Conservation (phyloP, 176 grass and related monocot species). For the Bothriochloa decipiens region DNA sequence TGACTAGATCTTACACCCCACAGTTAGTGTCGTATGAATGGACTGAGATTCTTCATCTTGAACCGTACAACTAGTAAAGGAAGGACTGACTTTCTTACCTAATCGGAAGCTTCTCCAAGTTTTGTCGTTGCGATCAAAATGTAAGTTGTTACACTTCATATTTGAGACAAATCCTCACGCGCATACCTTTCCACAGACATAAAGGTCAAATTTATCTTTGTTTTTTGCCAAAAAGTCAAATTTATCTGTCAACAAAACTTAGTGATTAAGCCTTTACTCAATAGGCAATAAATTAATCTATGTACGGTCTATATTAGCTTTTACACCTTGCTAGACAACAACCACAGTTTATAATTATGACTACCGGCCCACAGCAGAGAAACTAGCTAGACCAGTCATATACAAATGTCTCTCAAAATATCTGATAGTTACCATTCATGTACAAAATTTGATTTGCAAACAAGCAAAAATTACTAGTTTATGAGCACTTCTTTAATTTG, state of each 20-base stretch:
- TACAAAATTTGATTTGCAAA: background rate
- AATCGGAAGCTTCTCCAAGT: constrained; percentile 27
- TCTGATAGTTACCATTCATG: background rate
- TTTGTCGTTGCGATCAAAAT: background rate
- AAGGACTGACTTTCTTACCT: constrained; percentile 5
- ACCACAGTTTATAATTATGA: background rate
- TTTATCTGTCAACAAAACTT: background rate
- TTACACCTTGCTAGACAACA: background rate
- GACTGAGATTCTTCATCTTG: constrained; percentile 34
- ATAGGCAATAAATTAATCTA: background rate
- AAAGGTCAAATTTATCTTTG: background rate
- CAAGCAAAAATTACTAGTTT: background rate
- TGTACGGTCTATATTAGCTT: background rate
- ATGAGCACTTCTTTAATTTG: background rate
- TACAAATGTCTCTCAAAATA: background rate
- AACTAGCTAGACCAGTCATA: background rate
- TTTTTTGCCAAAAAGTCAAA: background rate
- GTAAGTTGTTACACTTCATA: background rate
- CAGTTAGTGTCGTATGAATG: constrained; percentile 35
- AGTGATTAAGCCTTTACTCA: background rate
- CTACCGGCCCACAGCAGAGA: background rate
- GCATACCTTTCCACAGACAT: background rate
- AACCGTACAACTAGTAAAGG: background rate
- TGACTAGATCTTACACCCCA: constrained; percentile 10
- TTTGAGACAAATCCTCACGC: background rate